phyloP scores from a whole-genome alignment of 441 rosid genomes.

The Syzygium malaccense region DNA sequence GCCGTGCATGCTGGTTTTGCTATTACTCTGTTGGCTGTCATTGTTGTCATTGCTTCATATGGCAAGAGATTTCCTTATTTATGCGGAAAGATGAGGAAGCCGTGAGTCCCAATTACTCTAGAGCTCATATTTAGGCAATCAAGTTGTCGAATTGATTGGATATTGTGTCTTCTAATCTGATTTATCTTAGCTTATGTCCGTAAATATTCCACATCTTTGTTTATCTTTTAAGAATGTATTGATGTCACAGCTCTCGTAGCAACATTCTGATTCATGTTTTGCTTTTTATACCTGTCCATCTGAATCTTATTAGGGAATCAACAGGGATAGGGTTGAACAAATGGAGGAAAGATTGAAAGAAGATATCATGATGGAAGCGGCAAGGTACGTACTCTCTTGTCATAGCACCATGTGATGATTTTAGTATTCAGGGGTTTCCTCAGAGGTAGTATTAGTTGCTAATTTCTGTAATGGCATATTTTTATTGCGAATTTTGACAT shows the following conservation, averaged over 20 bases:
- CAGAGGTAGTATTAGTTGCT: constrained; percentile 2
- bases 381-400: constrained; percentile 35
- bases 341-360: constrained; percentile 94
- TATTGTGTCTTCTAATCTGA: not conserved
- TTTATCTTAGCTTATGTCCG: not conserved
- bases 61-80: not conserved
- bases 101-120: not conserved
- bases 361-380: constrained; percentile 87
- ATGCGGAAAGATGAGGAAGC: not conserved
- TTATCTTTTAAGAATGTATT: not conserved
- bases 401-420: constrained; percentile 1
- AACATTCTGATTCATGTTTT: not conserved
- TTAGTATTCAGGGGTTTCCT: not conserved
- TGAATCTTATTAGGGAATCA: constrained; percentile 62
- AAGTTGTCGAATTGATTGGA: not conserved
- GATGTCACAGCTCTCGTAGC: not conserved
- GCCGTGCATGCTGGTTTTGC: not conserved
- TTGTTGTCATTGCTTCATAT: not conserved
- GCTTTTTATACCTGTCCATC: constrained; percentile 6
- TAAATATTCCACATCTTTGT: not conserved
- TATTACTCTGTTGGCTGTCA: not conserved
- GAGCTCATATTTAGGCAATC: not conserved
- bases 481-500: constrained; percentile 18
- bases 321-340: constrained; percentile 89
- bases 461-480: constrained; percentile 10